A percentile compares a stretch with the other conserved stretches of the same genome.
These are phyloP conservation scores for Tilletia walkeri DNA, from an alignment of 1,284 basidiomycete species.

Conservation along the genomic window DNA sequence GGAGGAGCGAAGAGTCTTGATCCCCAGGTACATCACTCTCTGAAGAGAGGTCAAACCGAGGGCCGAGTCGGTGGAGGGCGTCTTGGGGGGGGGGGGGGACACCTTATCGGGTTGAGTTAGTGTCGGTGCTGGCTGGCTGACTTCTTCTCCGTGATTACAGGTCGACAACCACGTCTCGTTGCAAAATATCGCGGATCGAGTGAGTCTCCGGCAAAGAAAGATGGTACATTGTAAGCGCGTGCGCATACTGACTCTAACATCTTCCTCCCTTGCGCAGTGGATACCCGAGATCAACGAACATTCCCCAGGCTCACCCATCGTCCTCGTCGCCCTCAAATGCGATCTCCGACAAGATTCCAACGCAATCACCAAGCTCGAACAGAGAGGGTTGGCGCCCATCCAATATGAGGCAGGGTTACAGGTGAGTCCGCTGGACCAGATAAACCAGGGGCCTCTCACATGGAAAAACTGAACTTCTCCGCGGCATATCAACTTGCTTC, in stretches of 20 bases:
- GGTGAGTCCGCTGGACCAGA: slow-evolving; percentile 22
- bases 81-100: too few relatives aligned
- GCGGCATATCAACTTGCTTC: neutral
- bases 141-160: neutral
- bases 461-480: too few relatives aligned
- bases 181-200: slow-evolving; percentile 82
- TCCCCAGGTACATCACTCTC: too few relatives aligned
- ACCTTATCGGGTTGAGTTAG: too few relatives aligned
- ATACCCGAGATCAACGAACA: slow-evolving; percentile 78
- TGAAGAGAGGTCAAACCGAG: too few relatives aligned
- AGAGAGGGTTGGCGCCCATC: slow-evolving; percentile 69
- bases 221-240: too few relatives aligned
- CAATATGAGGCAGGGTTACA: slow-evolving; percentile 73
- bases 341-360: slow-evolving; percentile 79
- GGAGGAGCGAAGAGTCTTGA: too few relatives aligned
- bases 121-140: too few relatives aligned
- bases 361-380: slow-evolving; percentile 67
- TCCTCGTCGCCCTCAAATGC: slow-evolving; percentile 72
- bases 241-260: slow-evolving; percentile 6
- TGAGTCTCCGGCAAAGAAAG: slow-evolving; percentile 52
- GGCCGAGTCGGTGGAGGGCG: too few relatives aligned
- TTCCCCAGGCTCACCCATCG: slow-evolving; percentile 86
- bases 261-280: slow-evolving; percentile 63
- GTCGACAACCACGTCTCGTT: slow-evolving; percentile 68
- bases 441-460: too few relatives aligned